A percentile compares a stretch with the other conserved stretches of the same genome.
Conservation (phyloP, 768 basidiomycete genomes). For the Hygrocybe coccinea region DNA sequence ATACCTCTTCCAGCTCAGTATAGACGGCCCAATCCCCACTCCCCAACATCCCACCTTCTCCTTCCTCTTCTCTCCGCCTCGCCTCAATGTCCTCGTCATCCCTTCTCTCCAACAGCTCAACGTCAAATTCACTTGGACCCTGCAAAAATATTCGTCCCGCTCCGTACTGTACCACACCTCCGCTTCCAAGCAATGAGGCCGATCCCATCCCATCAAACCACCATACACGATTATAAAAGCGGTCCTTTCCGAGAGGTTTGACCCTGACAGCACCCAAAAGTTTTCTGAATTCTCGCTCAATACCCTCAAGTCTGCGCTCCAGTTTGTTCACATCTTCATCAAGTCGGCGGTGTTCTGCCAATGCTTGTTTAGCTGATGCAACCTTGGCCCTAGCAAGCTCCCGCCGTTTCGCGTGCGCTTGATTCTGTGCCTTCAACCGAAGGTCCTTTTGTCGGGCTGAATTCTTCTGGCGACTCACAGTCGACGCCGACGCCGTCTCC, state of each 20-base stretch:
- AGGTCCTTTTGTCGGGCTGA: constrained; percentile 49
- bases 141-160: constrained; percentile 90
- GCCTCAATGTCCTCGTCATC: constrained; percentile 54
- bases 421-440: constrained; percentile 47
- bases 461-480: constrained; percentile 37
- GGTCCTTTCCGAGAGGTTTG: constrained; percentile 84
- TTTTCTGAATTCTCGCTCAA: constrained; percentile 93
- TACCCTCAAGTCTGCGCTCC: constrained; percentile 73
- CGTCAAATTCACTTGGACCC: constrained; percentile 80
- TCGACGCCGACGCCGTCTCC: constrained; percentile 47
- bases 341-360: constrained; percentile 76
- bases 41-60: constrained; percentile 63
- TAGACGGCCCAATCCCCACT: constrained; percentile 90
- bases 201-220: constrained; percentile 98
- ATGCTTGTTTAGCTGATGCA: constrained; percentile 73
- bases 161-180: constrained; percentile 77
- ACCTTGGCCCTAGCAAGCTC: constrained; percentile 75
- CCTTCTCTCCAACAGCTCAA: constrained; percentile 61
- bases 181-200: constrained; percentile 70
- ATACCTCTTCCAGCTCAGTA: constrained; percentile 81
- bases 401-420: constrained; percentile 72
- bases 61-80: constrained; percentile 74
- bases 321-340: constrained; percentile 85
- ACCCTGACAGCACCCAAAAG: constrained; percentile 79
- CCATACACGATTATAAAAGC: constrained; percentile 95